Conservation (phyloP, 148 eudicot genomes). For the Silene uniflora region DNA sequence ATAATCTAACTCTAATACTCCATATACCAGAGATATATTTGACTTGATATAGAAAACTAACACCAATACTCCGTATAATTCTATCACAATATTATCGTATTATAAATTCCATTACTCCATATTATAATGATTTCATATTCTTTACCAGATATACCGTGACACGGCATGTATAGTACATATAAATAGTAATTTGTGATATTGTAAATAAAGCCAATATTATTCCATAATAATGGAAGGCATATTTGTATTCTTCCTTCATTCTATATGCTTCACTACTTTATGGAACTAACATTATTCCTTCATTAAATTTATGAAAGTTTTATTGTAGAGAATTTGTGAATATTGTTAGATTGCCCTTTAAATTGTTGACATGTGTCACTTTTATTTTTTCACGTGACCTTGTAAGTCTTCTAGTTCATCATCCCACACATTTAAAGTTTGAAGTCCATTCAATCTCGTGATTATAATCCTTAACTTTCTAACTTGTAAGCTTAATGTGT, state of each 20-base stretch:
- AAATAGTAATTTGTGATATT: too few relatives aligned
- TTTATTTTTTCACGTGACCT: constrained; percentile 27
- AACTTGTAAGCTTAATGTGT: background rate
- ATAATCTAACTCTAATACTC: too few relatives aligned
- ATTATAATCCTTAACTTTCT: too few relatives aligned
- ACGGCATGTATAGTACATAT: too few relatives aligned
- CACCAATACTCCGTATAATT: too few relatives aligned
- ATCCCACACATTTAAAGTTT: too few relatives aligned
- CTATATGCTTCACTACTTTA: constrained; percentile 4
- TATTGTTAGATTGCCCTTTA: constrained; percentile 11
- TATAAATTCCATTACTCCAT: too few relatives aligned
- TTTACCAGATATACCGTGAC: too few relatives aligned
- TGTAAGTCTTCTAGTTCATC: background rate
- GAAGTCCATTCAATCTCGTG: background rate
- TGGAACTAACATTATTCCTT: constrained; percentile 14
- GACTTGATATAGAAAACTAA: too few relatives aligned
- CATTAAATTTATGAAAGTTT: background rate
- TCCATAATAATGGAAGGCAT: constrained; percentile 19
- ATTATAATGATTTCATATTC: too few relatives aligned
- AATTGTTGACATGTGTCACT: constrained; percentile 24
- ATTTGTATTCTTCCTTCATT: constrained; percentile 27
- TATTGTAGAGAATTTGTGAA: constrained; percentile 23
- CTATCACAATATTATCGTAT: too few relatives aligned
- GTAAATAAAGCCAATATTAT: constrained; percentile 16
- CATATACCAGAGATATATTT: too few relatives aligned